phyloP scores from a whole-genome alignment of 2,329 filamentous ascomycete species.

The Madurella fahalii region DNA sequence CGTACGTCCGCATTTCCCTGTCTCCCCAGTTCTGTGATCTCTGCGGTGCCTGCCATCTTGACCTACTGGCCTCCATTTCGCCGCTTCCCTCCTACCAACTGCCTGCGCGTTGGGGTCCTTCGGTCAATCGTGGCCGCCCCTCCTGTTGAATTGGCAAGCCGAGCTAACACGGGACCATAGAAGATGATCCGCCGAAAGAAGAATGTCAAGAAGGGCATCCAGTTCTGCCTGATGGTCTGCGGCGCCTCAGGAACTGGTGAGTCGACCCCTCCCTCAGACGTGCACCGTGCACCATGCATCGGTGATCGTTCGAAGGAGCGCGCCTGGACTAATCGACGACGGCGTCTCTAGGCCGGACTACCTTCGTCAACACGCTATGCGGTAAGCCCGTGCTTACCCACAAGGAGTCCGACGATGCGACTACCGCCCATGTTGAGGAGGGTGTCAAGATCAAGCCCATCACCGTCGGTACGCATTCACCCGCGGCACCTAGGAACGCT shows the following conservation, averaged over 20 bases:
- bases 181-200: slow-evolving; percentile 99
- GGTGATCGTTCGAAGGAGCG: neutral
- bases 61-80: slow-evolving; percentile 1
- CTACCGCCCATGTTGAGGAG: slow-evolving; percentile 86
- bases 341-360: slow-evolving; percentile 71
- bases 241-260: slow-evolving; percentile 97
- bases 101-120: neutral
- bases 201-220: slow-evolving; percentile 99
- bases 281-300: too few relatives aligned
- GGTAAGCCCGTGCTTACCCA: slow-evolving; percentile 85
- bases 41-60: slow-evolving; percentile 3
- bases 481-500: neutral
- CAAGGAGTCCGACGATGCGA: slow-evolving; percentile 90
- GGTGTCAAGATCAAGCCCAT: slow-evolving; percentile 98
- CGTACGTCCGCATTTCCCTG: slow-evolving; percentile 30
- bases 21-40: slow-evolving; percentile 12
- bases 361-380: slow-evolving; percentile 99
- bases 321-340: slow-evolving; percentile 5
- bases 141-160: neutral
- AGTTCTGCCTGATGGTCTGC: slow-evolving; percentile 99
- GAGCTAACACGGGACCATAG: slow-evolving; percentile 41
- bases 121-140: slow-evolving; percentile 9
- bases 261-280: slow-evolving; percentile 28
- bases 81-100: neutral
- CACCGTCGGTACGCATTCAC: slow-evolving; percentile 73